Conservation (phyloP, 2,329 filamentous ascomycete genomes). For the Penicillium sp. region DNA sequence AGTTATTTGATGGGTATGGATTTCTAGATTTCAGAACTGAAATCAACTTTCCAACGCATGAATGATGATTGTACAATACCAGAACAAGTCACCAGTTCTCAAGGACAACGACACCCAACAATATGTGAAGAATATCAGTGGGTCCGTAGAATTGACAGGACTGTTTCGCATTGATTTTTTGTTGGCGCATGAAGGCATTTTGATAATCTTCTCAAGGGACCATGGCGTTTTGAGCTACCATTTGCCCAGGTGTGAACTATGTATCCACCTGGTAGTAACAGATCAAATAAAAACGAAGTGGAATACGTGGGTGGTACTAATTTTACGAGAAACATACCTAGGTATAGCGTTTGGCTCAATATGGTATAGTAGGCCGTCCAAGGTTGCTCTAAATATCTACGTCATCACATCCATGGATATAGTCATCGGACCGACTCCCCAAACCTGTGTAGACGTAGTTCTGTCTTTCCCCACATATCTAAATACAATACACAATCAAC, state of each 20-base stretch:
- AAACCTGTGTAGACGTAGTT: not conserved
- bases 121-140: not conserved
- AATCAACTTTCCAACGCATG: constrained; percentile 14
- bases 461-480: not conserved
- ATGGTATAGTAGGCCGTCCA: not conserved
- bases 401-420: constrained; percentile 18
- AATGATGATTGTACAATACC: constrained; percentile 33
- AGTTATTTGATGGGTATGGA: constrained; percentile 67
- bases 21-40: constrained; percentile 3
- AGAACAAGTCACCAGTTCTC: not conserved
- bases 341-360: not conserved
- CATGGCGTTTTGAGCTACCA: not conserved
- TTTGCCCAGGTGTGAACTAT: not conserved
- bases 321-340: not conserved
- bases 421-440: constrained; percentile 11
- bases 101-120: not conserved
- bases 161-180: not conserved
- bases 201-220: not conserved
- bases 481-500: not conserved
- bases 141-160: not conserved
- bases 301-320: not conserved
- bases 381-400: constrained; percentile 12
- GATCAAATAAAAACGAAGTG: not conserved
- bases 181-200: not conserved
- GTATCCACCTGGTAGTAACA: not conserved